A percentile compares a stretch with the other conserved stretches of the same genome.
Evolutionary conservation across 2,329 filamentous ascomycete species (phyloP).

Genomic region (Colletotrichum musae): DNA sequence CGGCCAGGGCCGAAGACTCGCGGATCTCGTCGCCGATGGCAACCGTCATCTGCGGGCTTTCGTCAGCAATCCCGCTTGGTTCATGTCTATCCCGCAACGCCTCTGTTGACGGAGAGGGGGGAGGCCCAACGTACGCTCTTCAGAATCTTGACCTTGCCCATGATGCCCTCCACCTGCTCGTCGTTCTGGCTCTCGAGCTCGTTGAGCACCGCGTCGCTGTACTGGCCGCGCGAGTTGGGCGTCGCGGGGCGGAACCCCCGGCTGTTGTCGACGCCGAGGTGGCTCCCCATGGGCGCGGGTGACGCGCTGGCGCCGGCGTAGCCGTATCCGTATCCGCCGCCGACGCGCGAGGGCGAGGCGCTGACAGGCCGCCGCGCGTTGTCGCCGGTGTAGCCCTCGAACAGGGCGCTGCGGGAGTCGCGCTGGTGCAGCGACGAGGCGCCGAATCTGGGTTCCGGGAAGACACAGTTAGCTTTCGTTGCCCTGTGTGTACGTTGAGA

Average conservation of each 20-base stretch:
- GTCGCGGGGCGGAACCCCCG: slow-evolving; percentile 75
- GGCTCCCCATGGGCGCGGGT: slow-evolving; percentile 37
- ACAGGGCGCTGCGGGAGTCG: slow-evolving; percentile 80
- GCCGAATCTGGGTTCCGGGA: slow-evolving; percentile 69
- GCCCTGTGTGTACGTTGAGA: background rate
- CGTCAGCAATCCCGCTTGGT: slow-evolving; percentile 28
- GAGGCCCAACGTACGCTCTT: slow-evolving; percentile 79
- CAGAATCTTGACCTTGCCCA: slow-evolving; percentile 88
- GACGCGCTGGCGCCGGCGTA: slow-evolving; percentile 45
- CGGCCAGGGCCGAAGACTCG: slow-evolving; percentile 87
- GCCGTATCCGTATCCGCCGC: slow-evolving; percentile 68
- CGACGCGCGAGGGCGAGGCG: slow-evolving; percentile 59
- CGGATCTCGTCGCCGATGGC: slow-evolving; percentile 97
- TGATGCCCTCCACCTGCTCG: slow-evolving; percentile 88
- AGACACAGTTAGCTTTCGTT: background rate
- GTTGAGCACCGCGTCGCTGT: slow-evolving; percentile 90
- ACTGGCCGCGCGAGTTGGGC: slow-evolving; percentile 85
- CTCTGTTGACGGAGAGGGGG: background rate
- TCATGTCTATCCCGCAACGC: background rate
- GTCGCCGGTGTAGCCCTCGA: slow-evolving; percentile 77
- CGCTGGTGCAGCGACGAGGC: slow-evolving; percentile 80
- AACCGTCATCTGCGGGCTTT: slow-evolving; percentile 78
- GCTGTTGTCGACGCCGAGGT: slow-evolving; percentile 50
- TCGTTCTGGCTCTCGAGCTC: slow-evolving; percentile 98
- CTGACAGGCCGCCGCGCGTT: slow-evolving; percentile 60